Evolutionary conservation across 2,329 filamentous ascomycete genomes (phyloP).

Genomic region (Helotiales sp.): DNA sequence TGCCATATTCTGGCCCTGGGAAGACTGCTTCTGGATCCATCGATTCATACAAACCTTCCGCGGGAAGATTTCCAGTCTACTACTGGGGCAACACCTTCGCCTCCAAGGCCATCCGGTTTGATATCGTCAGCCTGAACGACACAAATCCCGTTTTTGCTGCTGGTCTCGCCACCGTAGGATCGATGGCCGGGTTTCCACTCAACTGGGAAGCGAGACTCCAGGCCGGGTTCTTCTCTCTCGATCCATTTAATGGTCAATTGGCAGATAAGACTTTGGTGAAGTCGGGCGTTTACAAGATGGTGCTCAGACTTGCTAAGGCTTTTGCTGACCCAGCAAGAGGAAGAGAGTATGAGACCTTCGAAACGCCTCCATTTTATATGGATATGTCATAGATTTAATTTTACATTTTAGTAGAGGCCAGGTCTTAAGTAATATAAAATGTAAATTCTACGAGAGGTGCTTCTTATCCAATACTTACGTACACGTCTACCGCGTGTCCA

Average conservation of each 20-base stretch:
- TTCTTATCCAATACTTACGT: too few species aligned
- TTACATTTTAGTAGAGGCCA: too few species aligned
- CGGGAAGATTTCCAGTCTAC: not conserved
- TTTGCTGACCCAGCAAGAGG: constrained; percentile 2
- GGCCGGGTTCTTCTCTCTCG: not conserved
- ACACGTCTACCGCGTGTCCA: too few species aligned
- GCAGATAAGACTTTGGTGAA: not conserved
- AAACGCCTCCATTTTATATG: constrained; percentile 9
- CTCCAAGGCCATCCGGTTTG: not conserved
- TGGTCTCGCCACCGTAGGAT: constrained; percentile 2
- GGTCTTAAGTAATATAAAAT: too few species aligned
- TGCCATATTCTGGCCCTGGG: not conserved
- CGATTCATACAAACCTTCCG: constrained; percentile 1
- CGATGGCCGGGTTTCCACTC: not conserved
- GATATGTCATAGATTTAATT: constrained; percentile 13
- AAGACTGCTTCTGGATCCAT: not conserved
- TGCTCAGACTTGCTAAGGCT: constrained; percentile 11
- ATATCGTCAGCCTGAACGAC: constrained; percentile 12
- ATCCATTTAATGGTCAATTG: not conserved
- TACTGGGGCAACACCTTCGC: constrained; percentile 9
- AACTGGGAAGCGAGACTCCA: not conserved
- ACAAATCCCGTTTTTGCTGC: constrained; percentile 5
- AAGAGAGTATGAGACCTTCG: constrained; percentile 12
- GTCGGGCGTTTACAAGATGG: constrained; percentile 16
- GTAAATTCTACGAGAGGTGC: too few species aligned